These are phyloP conservation scores for Plasmopara viticola DNA, from an alignment of 352 stramenopile species.

Conservation along the genomic window DNA sequence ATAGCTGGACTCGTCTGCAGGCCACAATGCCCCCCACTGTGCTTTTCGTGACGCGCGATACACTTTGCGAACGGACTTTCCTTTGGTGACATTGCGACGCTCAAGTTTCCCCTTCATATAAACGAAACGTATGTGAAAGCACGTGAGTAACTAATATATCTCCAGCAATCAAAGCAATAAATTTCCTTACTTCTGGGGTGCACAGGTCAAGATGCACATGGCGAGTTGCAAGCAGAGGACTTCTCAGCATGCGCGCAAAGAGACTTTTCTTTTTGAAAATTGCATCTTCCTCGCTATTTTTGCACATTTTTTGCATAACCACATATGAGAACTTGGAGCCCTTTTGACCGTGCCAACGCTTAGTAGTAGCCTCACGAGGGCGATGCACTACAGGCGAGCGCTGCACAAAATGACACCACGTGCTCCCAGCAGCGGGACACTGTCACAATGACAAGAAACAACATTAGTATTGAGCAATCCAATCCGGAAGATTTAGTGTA, in stretches of 20 bases:
- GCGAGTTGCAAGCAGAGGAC: slow-evolving; percentile 60
- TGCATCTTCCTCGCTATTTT: slow-evolving; percentile 15
- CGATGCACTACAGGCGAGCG: slow-evolving; percentile 63
- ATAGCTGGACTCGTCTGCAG: slow-evolving; percentile 59
- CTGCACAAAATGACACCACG: slow-evolving; percentile 86
- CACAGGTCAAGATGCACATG: slow-evolving; percentile 82
- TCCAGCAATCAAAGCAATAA: too few relatives aligned
- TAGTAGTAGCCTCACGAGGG: slow-evolving; percentile 64
- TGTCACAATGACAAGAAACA: slow-evolving; percentile 14
- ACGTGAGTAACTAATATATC: too few relatives aligned
- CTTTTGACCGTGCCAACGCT: slow-evolving; percentile 81
- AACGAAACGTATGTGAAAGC: slow-evolving; percentile 6
- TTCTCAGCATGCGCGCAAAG: slow-evolving; percentile 59
- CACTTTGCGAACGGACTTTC: slow-evolving; percentile 67
- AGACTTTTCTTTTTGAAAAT: slow-evolving; percentile 24
- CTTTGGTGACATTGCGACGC: slow-evolving; percentile 66
- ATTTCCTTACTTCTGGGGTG: slow-evolving; percentile 46
- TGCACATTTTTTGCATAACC: slow-evolving; percentile 62
- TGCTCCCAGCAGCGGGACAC: slow-evolving; percentile 61
- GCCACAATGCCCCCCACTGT: slow-evolving; percentile 75
- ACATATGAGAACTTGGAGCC: slow-evolving; percentile 85
- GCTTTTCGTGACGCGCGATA: slow-evolving; percentile 79
- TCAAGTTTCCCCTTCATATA: slow-evolving; percentile 56
- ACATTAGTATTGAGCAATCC: background rate
- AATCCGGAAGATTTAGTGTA: background rate